phyloP scores from a whole-genome alignment of 306 rosid species.

The Adenanthera pavonina region DNA sequence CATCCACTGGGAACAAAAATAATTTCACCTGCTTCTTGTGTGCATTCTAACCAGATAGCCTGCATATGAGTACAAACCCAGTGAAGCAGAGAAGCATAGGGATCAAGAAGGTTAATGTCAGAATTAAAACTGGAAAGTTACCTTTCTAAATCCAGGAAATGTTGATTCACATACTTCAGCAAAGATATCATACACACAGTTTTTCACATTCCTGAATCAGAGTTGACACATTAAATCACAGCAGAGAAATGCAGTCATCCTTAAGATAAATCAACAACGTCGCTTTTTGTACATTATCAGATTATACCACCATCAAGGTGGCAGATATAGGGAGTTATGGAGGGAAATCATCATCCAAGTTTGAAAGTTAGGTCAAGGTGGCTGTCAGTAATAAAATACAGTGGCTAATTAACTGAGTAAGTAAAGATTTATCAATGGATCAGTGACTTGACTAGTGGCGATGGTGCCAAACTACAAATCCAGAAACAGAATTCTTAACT shows the following conservation, averaged over 20 bases:
- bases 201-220: slow-evolving; percentile 74
- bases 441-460: neutral
- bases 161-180: slow-evolving; percentile 69
- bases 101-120: slow-evolving; percentile 27
- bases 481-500: neutral
- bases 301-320: neutral
- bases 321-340: neutral
- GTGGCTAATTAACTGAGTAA: slow-evolving; percentile 6
- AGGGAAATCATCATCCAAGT: neutral
- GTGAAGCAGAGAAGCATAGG: slow-evolving; percentile 36
- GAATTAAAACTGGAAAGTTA: slow-evolving; percentile 45
- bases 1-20: slow-evolving; percentile 97
- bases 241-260: neutral
- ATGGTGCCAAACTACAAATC: slow-evolving; percentile 12
- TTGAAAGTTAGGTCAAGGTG: slow-evolving; percentile 1
- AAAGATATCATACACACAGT: slow-evolving; percentile 72
- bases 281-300: neutral
- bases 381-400: neutral
- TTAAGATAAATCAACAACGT: neutral
- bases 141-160: slow-evolving; percentile 82
- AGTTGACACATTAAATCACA: neutral
- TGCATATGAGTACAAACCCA: slow-evolving; percentile 45
- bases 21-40: slow-evolving; percentile 84
- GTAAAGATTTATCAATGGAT: neutral
- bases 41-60: slow-evolving; percentile 91